These are phyloP conservation scores for Hevea brasiliensis DNA, from an alignment of 345 rosid species.

Conservation along the genomic window DNA sequence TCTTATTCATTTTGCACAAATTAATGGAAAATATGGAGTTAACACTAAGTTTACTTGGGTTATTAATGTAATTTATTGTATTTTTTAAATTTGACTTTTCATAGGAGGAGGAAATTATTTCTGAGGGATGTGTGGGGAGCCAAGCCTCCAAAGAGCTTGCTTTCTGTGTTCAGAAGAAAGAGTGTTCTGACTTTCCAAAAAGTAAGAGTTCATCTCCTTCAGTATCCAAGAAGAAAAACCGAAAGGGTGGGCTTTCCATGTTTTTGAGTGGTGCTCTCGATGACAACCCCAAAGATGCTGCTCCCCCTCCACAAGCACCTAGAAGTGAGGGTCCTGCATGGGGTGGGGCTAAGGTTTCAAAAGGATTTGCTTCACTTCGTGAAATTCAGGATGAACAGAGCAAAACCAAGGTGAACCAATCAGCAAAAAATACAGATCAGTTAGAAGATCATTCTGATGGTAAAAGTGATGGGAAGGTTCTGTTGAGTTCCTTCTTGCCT, in stretches of 20 bases:
- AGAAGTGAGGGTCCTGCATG: slow-evolving; percentile 87
- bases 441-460: slow-evolving; percentile 37
- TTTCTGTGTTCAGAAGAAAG: slow-evolving; percentile 43
- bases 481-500: slow-evolving; percentile 63
- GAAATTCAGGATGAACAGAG: slow-evolving; percentile 90
- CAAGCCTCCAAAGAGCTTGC: slow-evolving; percentile 40
- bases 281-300: slow-evolving; percentile 48
- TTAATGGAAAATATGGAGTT: not conserved
- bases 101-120: slow-evolving; percentile 41
- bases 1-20: not conserved
- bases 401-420: slow-evolving; percentile 43
- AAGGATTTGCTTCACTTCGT: slow-evolving; percentile 75
- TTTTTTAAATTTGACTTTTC: slow-evolving; percentile 11
- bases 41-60: not conserved
- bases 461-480: slow-evolving; percentile 59
- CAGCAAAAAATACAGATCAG: slow-evolving; percentile 38
- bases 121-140: slow-evolving; percentile 28
- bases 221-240: slow-evolving; percentile 69
- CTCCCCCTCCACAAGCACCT: slow-evolving; percentile 59
- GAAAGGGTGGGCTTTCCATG: slow-evolving; percentile 97
- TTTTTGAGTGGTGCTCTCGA: slow-evolving; percentile 97
- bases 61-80: slow-evolving; percentile 12
- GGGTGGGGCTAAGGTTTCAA: slow-evolving; percentile 89
- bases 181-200: slow-evolving; percentile 37
- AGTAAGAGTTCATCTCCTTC: slow-evolving; percentile 40